A percentile compares a stretch with the other conserved stretches of the same genome.
phyloP scores from a whole-genome alignment of 257 asterid species.

The Solanum chmielewskii region DNA sequence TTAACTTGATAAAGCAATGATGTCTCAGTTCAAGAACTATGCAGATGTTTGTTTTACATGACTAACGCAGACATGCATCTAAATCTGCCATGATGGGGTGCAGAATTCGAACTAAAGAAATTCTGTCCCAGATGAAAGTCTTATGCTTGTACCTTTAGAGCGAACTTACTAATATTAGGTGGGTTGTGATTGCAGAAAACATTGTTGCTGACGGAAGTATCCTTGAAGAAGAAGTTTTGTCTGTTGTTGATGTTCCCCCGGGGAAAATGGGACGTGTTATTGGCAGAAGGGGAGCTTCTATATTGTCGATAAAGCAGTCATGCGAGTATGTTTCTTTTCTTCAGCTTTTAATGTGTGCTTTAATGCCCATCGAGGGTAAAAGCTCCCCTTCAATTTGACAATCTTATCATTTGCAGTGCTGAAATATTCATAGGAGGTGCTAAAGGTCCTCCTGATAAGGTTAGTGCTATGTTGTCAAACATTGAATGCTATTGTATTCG shows the following conservation, averaged over 20 bases:
- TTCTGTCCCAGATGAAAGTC: neutral
- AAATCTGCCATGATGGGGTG: neutral
- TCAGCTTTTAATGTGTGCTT: neutral
- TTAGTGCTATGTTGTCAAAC: conserved; percentile 12
- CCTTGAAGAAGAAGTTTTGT: conserved; percentile 72
- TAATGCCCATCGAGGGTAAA: neutral
- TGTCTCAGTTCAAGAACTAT: neutral
- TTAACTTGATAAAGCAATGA: neutral
- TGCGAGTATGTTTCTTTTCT: conserved; percentile 55
- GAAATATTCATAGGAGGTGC: conserved; percentile 82
- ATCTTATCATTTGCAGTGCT: conserved; percentile 59
- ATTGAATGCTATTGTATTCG: neutral
- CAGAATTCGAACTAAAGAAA: neutral
- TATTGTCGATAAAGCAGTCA: conserved; percentile 67
- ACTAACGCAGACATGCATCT: neutral
- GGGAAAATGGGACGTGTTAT: conserved; percentile 93
- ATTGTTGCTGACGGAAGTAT: conserved; percentile 30
- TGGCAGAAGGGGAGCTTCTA: conserved; percentile 75
- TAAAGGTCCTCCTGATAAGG: conserved; percentile 92
- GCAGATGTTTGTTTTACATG: neutral
- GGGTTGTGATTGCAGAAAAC: conserved; percentile 38
- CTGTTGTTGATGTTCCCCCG: conserved; percentile 74
- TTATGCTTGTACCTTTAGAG: neutral
- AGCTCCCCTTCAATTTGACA: neutral
- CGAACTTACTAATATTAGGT: neutral